phyloP scores from a whole-genome alignment of 176 grass and related monocot species.

The Triticum monococcum region DNA sequence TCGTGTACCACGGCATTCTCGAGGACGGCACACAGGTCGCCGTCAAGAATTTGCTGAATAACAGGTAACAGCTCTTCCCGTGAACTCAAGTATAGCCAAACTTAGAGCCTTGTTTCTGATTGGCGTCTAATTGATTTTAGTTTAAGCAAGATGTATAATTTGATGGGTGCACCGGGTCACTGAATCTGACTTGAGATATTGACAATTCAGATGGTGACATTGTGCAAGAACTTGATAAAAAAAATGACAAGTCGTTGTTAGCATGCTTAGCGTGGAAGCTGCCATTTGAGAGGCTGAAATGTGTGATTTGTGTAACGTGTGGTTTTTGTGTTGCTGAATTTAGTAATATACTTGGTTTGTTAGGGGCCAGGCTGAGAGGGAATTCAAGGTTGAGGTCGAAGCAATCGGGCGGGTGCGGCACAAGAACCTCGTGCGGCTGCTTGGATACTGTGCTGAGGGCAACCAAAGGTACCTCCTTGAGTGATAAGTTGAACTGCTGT shows the following conservation, averaged over 20 bases:
- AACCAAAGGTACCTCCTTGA: conserved; percentile 72
- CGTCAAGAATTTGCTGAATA: conserved; percentile 92
- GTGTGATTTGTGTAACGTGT: conserved; percentile 3
- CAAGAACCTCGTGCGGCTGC: conserved; percentile 90
- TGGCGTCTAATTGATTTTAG: conserved; percentile 16
- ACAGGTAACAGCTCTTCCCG: conserved; percentile 56
- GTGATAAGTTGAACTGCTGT: not conserved
- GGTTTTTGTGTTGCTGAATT: conserved; percentile 27
- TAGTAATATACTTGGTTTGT: conserved; percentile 33
- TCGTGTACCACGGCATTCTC: conserved; percentile 86
- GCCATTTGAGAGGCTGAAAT: conserved; percentile 15
- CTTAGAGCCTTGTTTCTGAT: conserved; percentile 14
- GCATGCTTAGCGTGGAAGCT: conserved; percentile 27
- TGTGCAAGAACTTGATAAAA: conserved; percentile 5
- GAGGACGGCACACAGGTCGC: conserved; percentile 81
- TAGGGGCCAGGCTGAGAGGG: conserved; percentile 94
- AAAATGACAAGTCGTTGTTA: not conserved
- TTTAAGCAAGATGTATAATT: conserved; percentile 37
- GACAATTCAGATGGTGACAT: conserved; percentile 41
- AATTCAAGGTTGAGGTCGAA: conserved; percentile 99
- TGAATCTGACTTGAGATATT: conserved; percentile 36
- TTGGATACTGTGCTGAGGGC: conserved; percentile 95
- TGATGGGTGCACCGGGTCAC: not conserved
- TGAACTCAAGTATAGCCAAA: conserved; percentile 1
- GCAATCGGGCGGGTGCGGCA: conserved; percentile 93